Evolutionary conservation across 208 protist species (phyloP).

Genomic region (Plasmodiophora brassicae): DNA sequence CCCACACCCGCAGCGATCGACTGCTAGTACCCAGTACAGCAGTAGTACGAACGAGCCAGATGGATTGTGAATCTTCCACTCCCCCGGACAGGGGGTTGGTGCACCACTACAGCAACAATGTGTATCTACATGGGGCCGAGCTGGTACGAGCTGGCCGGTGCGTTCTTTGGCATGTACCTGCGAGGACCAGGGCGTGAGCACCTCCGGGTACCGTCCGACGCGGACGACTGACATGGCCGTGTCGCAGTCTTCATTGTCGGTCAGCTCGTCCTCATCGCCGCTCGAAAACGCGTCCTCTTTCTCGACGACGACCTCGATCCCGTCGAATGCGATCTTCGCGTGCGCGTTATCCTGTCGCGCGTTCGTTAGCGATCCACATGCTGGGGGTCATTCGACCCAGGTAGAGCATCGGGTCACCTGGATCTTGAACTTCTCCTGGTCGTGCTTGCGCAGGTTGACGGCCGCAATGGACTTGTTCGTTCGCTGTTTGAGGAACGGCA

Average conservation of each 20-base stretch:
- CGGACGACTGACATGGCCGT: not conserved
- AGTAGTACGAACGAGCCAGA: no score
- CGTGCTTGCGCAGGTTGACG: not conserved
- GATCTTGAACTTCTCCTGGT: not conserved
- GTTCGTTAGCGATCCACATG: no score
- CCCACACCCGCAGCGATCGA: no score
- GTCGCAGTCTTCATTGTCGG: conserved; percentile 10
- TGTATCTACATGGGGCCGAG: no score
- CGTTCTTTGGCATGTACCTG: conserved; percentile 27
- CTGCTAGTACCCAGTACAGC: no score
- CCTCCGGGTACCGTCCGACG: not conserved
- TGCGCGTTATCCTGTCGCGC: not conserved
- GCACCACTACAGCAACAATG: no score
- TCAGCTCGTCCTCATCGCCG: not conserved
- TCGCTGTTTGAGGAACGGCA: not conserved
- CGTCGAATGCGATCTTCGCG: conserved; percentile 6
- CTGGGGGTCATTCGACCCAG: no score
- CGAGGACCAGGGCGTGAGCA: not conserved
- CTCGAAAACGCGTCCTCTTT: not conserved
- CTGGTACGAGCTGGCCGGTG: not conserved
- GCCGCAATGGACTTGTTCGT: not conserved
- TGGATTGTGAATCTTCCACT: no score
- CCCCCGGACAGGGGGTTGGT: no score
- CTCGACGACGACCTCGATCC: not conserved
- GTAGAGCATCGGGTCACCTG: not conserved